A percentile compares a stretch with the other conserved stretches of the same genome.
phyloP scores from a whole-genome alignment of 352 stramenopile genomes.

The Pythium insidiosum region DNA sequence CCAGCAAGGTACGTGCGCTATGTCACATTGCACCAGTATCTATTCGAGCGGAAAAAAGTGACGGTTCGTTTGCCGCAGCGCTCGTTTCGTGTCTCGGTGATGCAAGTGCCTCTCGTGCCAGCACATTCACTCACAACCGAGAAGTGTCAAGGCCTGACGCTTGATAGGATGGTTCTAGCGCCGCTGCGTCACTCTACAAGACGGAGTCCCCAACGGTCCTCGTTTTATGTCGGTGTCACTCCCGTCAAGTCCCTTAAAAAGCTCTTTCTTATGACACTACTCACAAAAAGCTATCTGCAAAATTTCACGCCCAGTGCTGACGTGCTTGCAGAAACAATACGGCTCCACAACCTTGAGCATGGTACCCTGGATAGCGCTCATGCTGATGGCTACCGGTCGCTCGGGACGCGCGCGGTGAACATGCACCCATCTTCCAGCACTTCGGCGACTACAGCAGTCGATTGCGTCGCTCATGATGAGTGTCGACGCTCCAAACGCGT shows the following conservation, averaged over 20 bases:
- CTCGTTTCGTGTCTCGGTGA: background rate
- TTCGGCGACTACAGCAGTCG: no score
- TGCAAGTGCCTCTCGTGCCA: slow-evolving; percentile 5
- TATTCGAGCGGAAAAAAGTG: background rate
- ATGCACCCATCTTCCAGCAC: no score
- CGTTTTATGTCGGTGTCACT: slow-evolving; percentile 4
- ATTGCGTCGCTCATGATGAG: no score
- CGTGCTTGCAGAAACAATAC: background rate
- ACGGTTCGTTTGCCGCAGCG: background rate
- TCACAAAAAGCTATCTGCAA: background rate
- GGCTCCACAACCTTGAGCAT: no score
- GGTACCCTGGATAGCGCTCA: no score
- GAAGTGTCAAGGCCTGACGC: slow-evolving; percentile 7
- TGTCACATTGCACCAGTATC: background rate
- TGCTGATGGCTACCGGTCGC: no score
- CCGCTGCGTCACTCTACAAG: slow-evolving; percentile 3
- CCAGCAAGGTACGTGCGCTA: no score
- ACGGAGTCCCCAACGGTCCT: slow-evolving; percentile 3
- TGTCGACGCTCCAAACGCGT: no score
- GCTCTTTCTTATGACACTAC: slow-evolving; percentile 3
- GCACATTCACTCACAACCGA: slow-evolving; percentile 6
- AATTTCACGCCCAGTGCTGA: slow-evolving; percentile 4
- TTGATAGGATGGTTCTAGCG: slow-evolving; percentile 7
- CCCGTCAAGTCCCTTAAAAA: slow-evolving; percentile 3
- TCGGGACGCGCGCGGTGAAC: no score